Evolutionary conservation across 2,329 filamentous ascomycete species (phyloP).

Genomic region (Aquanectria penicillioides): DNA sequence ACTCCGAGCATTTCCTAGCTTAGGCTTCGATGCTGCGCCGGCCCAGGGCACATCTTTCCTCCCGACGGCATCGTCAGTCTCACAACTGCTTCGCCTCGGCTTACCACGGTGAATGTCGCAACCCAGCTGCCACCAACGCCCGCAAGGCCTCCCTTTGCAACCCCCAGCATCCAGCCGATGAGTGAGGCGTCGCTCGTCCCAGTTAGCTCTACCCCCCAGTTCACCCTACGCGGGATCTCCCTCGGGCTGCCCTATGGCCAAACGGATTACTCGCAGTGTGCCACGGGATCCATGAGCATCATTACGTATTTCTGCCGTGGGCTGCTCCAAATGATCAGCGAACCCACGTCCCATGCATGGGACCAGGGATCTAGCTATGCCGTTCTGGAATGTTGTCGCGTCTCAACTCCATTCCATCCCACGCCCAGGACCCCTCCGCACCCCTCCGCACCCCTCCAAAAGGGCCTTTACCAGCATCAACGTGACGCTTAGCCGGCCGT

Average conservation of each 20-base stretch:
- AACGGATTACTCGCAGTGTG: constrained; percentile 32
- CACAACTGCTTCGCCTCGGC: constrained; percentile 8
- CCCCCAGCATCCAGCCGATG: constrained; percentile 4
- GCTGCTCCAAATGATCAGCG: constrained; percentile 35
- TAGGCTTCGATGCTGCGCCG: constrained; percentile 12
- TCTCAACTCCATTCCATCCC: constrained; percentile 41
- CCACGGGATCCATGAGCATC: constrained; percentile 29
- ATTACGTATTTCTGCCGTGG: constrained; percentile 38
- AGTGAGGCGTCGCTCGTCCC: not conserved
- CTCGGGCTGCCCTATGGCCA: constrained; percentile 25
- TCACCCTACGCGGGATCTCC: constrained; percentile 16
- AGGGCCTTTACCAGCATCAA: constrained; percentile 28
- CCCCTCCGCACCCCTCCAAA: no score
- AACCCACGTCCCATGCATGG: constrained; percentile 36
- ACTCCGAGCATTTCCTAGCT: constrained; percentile 25
- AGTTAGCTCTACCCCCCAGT: constrained; percentile 3
- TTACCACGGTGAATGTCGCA: constrained; percentile 2
- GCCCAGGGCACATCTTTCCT: constrained; percentile 4
- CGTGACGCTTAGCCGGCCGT: constrained; percentile 26
- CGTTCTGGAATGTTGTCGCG: constrained; percentile 40
- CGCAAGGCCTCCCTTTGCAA: constrained; percentile 1
- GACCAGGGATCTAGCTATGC: constrained; percentile 34
- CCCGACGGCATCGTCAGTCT: not conserved
- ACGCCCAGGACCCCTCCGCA: constrained; percentile 31
- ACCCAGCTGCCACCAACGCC: constrained; percentile 1